Percentiles rank a stretch among this genome's conserved stretches.
Conservation (phyloP, 1,284 basidiomycete species). For the Rhodotorula sp. region DNA sequence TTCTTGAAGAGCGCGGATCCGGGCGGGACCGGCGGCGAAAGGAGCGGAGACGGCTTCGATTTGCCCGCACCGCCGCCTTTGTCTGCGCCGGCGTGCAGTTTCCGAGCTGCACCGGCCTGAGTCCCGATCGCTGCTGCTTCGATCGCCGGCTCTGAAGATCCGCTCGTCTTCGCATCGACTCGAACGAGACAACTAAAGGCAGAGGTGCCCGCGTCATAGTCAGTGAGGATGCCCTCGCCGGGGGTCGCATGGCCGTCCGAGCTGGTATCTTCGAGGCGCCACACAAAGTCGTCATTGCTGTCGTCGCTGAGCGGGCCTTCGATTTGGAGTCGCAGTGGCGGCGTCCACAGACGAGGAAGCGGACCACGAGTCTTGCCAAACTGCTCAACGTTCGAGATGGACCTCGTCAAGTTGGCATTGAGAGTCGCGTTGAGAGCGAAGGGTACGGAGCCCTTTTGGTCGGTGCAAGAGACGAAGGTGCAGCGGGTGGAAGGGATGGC, state of each 20-base stretch:
- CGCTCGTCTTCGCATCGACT: conserved; percentile 8
- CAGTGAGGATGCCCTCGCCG: conserved; percentile 16
- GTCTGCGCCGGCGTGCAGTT: not conserved
- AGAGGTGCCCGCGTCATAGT: conserved; percentile 10
- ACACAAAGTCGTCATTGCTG: conserved; percentile 25
- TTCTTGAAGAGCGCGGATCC: conserved; percentile 29
- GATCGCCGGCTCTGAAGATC: too few relatives aligned
- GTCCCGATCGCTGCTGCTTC: not conserved
- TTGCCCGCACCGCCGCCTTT: not conserved
- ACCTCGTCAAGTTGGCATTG: conserved; percentile 55
- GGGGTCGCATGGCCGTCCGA: not conserved
- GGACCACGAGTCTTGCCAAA: conserved; percentile 45
- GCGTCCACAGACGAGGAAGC: conserved; percentile 38
- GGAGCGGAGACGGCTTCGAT: conserved; percentile 2
- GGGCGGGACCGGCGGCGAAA: conserved; percentile 22
- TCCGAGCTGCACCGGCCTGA: not conserved
- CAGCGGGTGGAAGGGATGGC: conserved; percentile 91
- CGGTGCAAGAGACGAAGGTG: conserved; percentile 81
- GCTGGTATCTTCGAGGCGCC: conserved; percentile 17
- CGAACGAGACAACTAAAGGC: conserved; percentile 27
- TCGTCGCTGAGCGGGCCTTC: conserved; percentile 43
- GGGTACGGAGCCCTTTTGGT: conserved; percentile 80
- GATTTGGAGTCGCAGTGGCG: conserved; percentile 38
- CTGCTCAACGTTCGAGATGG: conserved; percentile 47
- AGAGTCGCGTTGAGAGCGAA: conserved; percentile 60